phyloP scores from a whole-genome alignment of 2,329 filamentous ascomycete genomes.

The Epichloe sylvatica region DNA sequence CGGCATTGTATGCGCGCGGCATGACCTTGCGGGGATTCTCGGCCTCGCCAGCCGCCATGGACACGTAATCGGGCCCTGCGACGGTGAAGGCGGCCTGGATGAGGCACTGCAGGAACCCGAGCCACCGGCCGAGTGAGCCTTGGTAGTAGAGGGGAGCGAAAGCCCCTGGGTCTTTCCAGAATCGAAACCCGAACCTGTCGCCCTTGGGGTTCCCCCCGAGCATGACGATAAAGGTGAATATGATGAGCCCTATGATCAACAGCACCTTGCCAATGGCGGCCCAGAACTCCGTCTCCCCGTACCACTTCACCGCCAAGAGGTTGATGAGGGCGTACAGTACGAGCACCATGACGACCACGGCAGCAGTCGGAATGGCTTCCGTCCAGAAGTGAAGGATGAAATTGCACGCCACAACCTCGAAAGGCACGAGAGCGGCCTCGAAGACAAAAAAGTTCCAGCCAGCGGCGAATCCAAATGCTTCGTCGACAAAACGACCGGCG shows the following conservation, averaged over 20 bases:
- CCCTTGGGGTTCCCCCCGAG: conserved; percentile 69
- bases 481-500: conserved; percentile 60
- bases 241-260: conserved; percentile 54
- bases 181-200: conserved; percentile 58
- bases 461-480: conserved; percentile 58
- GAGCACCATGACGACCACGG: conserved; percentile 42
- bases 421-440: conserved; percentile 52
- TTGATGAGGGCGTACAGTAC: conserved; percentile 45
- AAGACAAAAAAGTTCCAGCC: conserved; percentile 66
- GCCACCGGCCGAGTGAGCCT: conserved; percentile 54
- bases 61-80: conserved; percentile 53
- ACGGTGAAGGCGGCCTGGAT: conserved; percentile 58
- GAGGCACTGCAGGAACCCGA: conserved; percentile 64
- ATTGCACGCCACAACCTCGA: conserved; percentile 52
- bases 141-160: conserved; percentile 52
- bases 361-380: conserved; percentile 43
- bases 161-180: conserved; percentile 53
- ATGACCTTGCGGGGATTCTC: conserved; percentile 56
- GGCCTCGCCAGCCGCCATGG: conserved; percentile 56
- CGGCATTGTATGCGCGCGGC: conserved; percentile 61
- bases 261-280: conserved; percentile 58
- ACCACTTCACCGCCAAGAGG: conserved; percentile 58
- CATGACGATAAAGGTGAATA: conserved; percentile 74
- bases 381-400: conserved; percentile 51
- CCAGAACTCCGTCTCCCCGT: conserved; percentile 66